Evolutionary conservation across 257 asterid species (phyloP).

Genomic region (Jacaranda copaia): DNA sequence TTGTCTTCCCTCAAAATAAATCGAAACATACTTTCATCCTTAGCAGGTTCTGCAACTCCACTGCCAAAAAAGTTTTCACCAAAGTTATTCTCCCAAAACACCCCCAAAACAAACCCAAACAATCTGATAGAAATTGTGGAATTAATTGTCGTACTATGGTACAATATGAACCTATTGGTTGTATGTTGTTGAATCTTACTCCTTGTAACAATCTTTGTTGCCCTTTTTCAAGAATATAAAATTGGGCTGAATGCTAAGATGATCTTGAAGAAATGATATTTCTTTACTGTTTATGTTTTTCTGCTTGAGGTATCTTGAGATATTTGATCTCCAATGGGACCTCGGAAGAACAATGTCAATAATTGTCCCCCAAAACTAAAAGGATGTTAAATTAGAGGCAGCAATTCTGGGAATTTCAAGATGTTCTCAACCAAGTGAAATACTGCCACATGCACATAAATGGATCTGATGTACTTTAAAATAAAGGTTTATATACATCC

Average conservation of each 20-base stretch:
- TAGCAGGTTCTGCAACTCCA: no score
- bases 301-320: conserved; percentile 31
- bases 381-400: background rate
- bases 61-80: no score
- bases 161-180: conserved; percentile 15
- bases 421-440: conserved; percentile 12
- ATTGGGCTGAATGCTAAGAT: background rate
- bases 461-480: no score
- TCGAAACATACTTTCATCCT: no score
- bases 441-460: background rate
- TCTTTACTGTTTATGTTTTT: conserved; percentile 7
- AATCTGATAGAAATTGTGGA: background rate
- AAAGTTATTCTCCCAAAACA: no score
- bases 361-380: background rate
- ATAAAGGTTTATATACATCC: no score
- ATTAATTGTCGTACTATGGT: conserved; percentile 7
- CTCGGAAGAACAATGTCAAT: conserved; percentile 14
- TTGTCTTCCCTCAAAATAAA: no score
- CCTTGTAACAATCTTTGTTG: background rate
- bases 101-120: no score
- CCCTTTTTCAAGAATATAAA: conserved; percentile 10
- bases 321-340: conserved; percentile 15
- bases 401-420: background rate
- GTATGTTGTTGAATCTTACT: conserved; percentile 15
- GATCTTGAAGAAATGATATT: conserved; percentile 17